Conservation (phyloP, 208 protist genomes). For the Strigomonas oncopelti region DNA sequence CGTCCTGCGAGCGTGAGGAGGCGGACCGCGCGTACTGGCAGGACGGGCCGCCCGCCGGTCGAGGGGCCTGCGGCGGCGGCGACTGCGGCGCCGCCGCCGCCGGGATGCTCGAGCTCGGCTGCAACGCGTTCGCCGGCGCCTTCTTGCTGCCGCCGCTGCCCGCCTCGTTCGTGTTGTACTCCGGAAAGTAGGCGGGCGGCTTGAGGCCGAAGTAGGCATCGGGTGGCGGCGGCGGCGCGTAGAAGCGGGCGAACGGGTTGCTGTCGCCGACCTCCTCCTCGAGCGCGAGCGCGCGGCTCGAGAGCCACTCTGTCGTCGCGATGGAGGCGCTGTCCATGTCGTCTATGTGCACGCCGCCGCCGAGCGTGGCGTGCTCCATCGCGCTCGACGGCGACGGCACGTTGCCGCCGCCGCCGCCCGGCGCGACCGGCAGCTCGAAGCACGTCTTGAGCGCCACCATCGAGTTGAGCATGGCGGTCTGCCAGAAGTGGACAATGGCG, state of each 20-base stretch:
- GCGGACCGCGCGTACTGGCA: neutral
- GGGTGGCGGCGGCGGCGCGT: constrained; percentile 36
- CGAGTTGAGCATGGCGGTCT: constrained; percentile 42
- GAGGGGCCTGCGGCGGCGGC: constrained; percentile 42
- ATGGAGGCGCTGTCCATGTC: constrained; percentile 19
- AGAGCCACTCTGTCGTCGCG: constrained; percentile 34
- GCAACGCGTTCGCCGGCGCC: constrained; percentile 49
- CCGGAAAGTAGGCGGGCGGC: constrained; percentile 1
- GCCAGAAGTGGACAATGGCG: constrained; percentile 45
- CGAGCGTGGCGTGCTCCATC: neutral
- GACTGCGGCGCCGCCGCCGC: constrained; percentile 33
- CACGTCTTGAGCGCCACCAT: constrained; percentile 51
- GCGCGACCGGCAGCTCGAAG: constrained; percentile 33
- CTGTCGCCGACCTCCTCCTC: constrained; percentile 66
- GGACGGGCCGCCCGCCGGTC: no score
- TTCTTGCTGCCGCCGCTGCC: neutral
- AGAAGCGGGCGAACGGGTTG: constrained; percentile 69
- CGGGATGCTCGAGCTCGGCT: constrained; percentile 22
- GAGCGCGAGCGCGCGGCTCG: constrained; percentile 29
- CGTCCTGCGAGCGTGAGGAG: constrained; percentile 28
- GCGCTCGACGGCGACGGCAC: constrained; percentile 9
- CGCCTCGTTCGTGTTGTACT: constrained; percentile 7
- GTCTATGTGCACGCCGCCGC: constrained; percentile 19
- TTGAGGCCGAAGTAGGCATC: constrained; percentile 15
- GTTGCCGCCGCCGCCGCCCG: constrained; percentile 10